A percentile compares a stretch with the other conserved stretches of the same genome.
Conservation (phyloP, 2,329 filamentous ascomycete species). For the Hypocreales sp. region DNA sequence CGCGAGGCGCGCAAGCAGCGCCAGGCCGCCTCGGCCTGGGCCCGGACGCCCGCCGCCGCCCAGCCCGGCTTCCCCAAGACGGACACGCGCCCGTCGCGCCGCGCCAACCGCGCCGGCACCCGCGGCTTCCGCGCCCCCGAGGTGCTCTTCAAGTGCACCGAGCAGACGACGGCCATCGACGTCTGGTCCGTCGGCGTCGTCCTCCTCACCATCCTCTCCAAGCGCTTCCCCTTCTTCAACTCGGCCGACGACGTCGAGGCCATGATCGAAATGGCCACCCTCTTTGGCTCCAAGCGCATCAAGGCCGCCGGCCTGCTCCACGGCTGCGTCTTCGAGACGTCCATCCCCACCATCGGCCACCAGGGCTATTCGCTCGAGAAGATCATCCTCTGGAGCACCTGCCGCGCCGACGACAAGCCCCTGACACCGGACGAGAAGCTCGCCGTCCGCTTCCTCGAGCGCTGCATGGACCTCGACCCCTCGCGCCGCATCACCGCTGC, state of each 20-base stretch:
- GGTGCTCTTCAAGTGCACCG: conserved; percentile 91
- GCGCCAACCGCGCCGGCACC: conserved; percentile 89
- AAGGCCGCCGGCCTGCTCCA: conserved; percentile 68
- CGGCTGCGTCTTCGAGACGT: conserved; percentile 84
- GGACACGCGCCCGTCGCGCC: conserved; percentile 72
- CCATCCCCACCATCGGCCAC: conserved; percentile 76
- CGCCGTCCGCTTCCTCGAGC: conserved; percentile 55
- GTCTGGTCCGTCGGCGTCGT: conserved; percentile 98
- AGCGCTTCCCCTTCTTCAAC: conserved; percentile 96
- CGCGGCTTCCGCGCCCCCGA: conserved; percentile 92
- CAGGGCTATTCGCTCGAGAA: conserved; percentile 80
- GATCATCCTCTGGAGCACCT: conserved; percentile 90
- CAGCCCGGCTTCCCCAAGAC: conserved; percentile 71
- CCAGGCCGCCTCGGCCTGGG: conserved; percentile 42
- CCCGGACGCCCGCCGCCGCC: conserved; percentile 28
- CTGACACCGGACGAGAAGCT: conserved; percentile 54
- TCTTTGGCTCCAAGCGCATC: conserved; percentile 81
- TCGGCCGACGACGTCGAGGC: conserved; percentile 96
- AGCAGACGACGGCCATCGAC: conserved; percentile 86
- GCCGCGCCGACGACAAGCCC: conserved; percentile 44
- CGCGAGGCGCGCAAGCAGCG: conserved; percentile 44
- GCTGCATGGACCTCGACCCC: conserved; percentile 66
- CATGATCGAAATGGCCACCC: conserved; percentile 91
- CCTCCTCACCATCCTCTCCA: conserved; percentile 80
- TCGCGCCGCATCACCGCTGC: conserved; percentile 56